These are phyloP conservation scores for Fusarium nelsonii DNA, from an alignment of 2,329 filamentous ascomycete species.

Conservation along the genomic window DNA sequence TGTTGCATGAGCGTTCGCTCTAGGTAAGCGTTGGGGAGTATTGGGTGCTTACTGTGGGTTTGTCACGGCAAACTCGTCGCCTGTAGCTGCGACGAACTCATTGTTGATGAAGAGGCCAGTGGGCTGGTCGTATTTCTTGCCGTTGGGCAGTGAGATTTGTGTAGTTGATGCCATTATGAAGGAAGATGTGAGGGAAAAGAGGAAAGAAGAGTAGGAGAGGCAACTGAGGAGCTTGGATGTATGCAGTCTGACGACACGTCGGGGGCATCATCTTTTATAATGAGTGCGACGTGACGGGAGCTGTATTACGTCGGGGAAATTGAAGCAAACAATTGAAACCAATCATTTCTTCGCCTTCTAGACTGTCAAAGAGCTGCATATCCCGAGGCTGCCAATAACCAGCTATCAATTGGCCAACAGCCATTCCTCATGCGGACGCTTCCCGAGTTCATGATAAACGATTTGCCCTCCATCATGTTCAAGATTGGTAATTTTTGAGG, in stretches of 20 bases:
- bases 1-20: background rate
- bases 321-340: background rate
- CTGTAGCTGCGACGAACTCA: constrained; percentile 42
- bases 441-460: background rate
- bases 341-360: background rate
- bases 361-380: background rate
- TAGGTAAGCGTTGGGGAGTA: rapidly evolving
- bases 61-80: constrained; percentile 41
- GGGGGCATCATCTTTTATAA: constrained; percentile 28
- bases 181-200: background rate
- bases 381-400: background rate
- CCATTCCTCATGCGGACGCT: background rate
- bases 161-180: constrained; percentile 34
- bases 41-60: constrained; percentile 35
- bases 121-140: constrained; percentile 55
- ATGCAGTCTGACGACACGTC: background rate
- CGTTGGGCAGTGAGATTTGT: constrained; percentile 45
- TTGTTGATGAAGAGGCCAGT: constrained; percentile 49
- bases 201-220: background rate
- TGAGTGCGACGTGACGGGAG: background rate
- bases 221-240: background rate
- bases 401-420: background rate
- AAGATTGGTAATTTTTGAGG: constrained; percentile 31
- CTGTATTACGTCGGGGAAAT: background rate
- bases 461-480: constrained; percentile 7